Evolutionary conservation across 2,329 filamentous ascomycete genomes (phyloP), one percentile per base, ranked within the genome.

Genomic region (Penicillium sp.): DNA sequence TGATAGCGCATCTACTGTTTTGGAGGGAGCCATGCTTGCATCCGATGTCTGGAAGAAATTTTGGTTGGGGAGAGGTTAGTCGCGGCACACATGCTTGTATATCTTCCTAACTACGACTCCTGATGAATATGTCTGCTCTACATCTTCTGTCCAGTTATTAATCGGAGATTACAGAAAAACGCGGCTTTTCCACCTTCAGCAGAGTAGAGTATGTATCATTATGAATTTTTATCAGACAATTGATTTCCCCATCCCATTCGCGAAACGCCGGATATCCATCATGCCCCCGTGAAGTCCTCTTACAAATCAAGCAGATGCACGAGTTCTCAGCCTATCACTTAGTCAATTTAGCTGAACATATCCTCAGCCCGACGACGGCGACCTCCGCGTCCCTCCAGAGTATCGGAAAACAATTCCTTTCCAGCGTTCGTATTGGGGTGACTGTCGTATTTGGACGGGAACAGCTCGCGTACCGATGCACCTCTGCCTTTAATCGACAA

Each of bases 401-500:
- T 81, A 52, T 81, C 77, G 1, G 77, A 75, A 60, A 88, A 86
- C 15, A 88, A 67, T 63, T 89, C 85, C 67, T 86, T 88, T 43
- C 80, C 81, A 2, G 77, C 69, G 61, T 87, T 87, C 56, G 26
- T 8, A 9, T 55, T 66, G 19, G 15, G 22, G 22, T 9, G 21
- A 28, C 56, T 65, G 22, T 64, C 58, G 44, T 68, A 78, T 56
- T 81, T 84, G 15, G 75, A 75, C 0, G 85, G 85, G 59, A 88
- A 88, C 19, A 89, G 66, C 65, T 89, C 85, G 56, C 79, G 83
- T 2, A 75, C 77, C 6, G 80, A 81, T 2, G 75, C 72, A 2
- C 83, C 82, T 58, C 82, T 84, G 60, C 85, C 85, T 62, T 85
- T 88, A 64, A 88, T 88, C 10, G 76, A 73, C 54, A 87, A 77